Base-by-base conservation (phyloP, 1,284 basidiomycete species). In the Exobasidium rhododendri region DNA sequence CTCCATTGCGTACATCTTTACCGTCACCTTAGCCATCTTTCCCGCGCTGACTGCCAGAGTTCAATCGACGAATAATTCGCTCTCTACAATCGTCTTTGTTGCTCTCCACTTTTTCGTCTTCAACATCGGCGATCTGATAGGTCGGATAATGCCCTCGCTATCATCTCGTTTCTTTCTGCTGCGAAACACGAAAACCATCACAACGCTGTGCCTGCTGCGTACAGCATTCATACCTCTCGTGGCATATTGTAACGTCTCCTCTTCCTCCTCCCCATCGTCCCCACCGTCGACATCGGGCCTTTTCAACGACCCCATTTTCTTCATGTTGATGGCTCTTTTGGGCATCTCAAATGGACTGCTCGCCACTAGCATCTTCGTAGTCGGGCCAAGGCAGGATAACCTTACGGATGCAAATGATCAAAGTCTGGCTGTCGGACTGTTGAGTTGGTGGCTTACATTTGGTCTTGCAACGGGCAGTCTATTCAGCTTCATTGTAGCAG, bases 91-190 rank as follows among this genome's bases (percentile, higher is more conserved):
- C 61, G 59, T 75, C 17, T 77, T 77, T 29, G 67, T 74, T 10
- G 69, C 74, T 0, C 66, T 69, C 58, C 74, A 77, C 63, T 75
- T 74, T 32, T 53, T 77, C 55, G 59, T 70, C 26, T 75, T 75
- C 70, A 77, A 77, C 53, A 26, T 63, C 2, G 64, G 66, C 1
- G 74, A 77, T 44, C 32, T 77, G 50, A 45, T 74, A 2, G 74
- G 74, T 0, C 55, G 74, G 17, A 65, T 66, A 6, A 45, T 75
- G 40, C 74, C 74, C 4, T 64, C 69, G 3, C 11, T 75, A 45
- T 66, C 29, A 3, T 45, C 45, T 32, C 4, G 4, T 26, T 1
- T 49, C 3, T 62, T 64, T 22, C n/a, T 60, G 13, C 56, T 68
- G 4, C 47, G 51, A n/a, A 31, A 64, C 0, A 51, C 60, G 56